phyloP scores from a whole-genome alignment of 371 early-diverging fungal species.

The Syncephalis fuscata region DNA sequence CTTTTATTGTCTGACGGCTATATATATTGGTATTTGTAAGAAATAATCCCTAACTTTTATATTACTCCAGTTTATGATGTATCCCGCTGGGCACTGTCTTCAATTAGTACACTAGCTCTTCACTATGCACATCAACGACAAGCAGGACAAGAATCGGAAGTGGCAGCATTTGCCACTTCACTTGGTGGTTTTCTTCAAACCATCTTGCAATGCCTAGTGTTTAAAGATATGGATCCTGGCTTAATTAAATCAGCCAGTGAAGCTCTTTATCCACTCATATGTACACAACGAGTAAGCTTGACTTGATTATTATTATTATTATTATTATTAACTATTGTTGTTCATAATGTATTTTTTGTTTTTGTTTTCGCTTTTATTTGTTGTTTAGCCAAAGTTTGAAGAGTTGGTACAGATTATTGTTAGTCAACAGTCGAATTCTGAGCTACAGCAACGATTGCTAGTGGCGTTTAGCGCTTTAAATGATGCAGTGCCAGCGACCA shows the following conservation, averaged over 20 bases:
- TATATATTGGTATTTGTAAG: too few species aligned
- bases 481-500: neutral
- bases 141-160: neutral
- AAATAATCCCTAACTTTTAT: neutral
- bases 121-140: conserved; percentile 1
- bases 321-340: neutral
- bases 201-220: conserved; percentile 2
- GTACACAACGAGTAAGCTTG: conserved; percentile 2
- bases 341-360: too few species aligned
- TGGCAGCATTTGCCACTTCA: neutral
- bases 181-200: neutral
- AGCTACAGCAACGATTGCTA: neutral
- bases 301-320: neutral
- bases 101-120: conserved; percentile 4
- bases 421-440: neutral
- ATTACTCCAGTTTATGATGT: conserved; percentile 5
- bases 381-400: neutral
- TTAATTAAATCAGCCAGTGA: conserved; percentile 4
- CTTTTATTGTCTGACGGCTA: neutral
- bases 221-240: conserved; percentile 2
- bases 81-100: neutral
- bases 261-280: conserved; percentile 2
- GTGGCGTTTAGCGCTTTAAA: neutral
- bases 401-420: neutral
- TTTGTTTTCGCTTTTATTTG: neutral